A percentile compares a stretch with the other conserved stretches of the same genome.
Evolutionary conservation across 2,329 filamentous ascomycete genomes (phyloP).

Genomic region (Pestalotiopsis sp.): DNA sequence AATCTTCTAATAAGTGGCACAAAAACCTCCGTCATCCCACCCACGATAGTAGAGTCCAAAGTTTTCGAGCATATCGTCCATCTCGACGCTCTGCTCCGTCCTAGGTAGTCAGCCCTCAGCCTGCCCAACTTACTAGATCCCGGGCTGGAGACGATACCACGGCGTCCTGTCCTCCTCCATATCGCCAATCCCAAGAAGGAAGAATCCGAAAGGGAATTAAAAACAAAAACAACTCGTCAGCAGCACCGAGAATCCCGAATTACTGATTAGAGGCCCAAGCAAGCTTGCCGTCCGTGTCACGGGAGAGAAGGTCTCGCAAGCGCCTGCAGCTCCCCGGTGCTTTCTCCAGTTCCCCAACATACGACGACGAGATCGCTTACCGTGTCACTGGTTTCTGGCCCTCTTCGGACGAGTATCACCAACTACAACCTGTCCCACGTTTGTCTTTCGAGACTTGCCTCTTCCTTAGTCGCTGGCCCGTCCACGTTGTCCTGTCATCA

Average conservation of each 20-base stretch:
- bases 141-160: background rate
- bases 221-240: no score
- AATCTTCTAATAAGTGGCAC: constrained; percentile 37
- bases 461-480: constrained; percentile 8
- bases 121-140: background rate
- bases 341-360: constrained; percentile 40
- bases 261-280: constrained; percentile 18
- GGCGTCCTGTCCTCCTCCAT: no score
- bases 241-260: constrained; percentile 12
- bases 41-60: constrained; percentile 22
- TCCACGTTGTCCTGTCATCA: background rate
- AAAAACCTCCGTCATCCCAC: constrained; percentile 34
- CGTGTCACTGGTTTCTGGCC: constrained; percentile 47
- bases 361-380: constrained; percentile 49
- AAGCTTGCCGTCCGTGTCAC: constrained; percentile 24
- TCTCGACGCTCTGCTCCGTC: background rate
- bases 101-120: background rate
- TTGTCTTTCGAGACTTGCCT: constrained; percentile 34
- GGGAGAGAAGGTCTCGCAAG: constrained; percentile 30
- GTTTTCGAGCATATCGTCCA: constrained; percentile 7
- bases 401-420: constrained; percentile 49
- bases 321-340: constrained; percentile 48
- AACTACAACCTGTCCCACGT: constrained; percentile 52
- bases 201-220: background rate
- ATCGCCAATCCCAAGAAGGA: no score